Evolutionary conservation across 2,329 filamentous ascomycete genomes (phyloP).

Genomic region (Pyricularia sp.): DNA sequence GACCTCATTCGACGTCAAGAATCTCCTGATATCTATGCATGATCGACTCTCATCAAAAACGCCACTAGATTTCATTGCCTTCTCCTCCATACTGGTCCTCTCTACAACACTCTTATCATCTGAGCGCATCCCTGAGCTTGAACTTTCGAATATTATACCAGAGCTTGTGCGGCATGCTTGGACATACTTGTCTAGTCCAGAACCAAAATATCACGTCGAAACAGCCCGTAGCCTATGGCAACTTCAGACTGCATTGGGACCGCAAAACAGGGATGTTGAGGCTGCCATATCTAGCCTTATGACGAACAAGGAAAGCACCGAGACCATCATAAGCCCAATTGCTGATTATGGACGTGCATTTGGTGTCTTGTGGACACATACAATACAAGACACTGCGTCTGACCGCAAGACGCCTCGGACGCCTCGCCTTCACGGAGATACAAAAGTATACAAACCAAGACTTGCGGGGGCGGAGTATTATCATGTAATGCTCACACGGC

Average conservation of each 20-base stretch:
- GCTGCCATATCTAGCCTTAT: slow-evolving; percentile 66
- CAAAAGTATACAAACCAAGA: slow-evolving; percentile 20
- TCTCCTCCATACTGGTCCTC: slow-evolving; percentile 50
- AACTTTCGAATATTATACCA: slow-evolving; percentile 54
- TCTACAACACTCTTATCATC: slow-evolving; percentile 45
- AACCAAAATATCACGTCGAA: slow-evolving; percentile 92
- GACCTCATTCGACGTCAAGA: slow-evolving; percentile 35
- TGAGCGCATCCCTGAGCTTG: slow-evolving; percentile 39
- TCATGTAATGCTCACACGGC: slow-evolving; percentile 68
- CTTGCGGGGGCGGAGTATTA: slow-evolving; percentile 52
- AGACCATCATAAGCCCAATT: slow-evolving; percentile 34
- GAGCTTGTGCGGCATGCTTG: slow-evolving; percentile 66
- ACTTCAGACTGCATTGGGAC: slow-evolving; percentile 63
- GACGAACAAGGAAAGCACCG: slow-evolving; percentile 40
- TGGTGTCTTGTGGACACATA: slow-evolving; percentile 75
- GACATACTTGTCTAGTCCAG: slow-evolving; percentile 69
- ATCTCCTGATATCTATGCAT: slow-evolving; percentile 41
- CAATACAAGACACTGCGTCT: slow-evolving; percentile 47
- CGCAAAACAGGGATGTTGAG: slow-evolving; percentile 65
- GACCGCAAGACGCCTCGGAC: slow-evolving; percentile 42
- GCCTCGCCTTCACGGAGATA: slow-evolving; percentile 21
- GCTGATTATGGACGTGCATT: slow-evolving; percentile 62
- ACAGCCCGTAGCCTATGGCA: slow-evolving; percentile 80
- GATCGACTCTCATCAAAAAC: slow-evolving; percentile 29
- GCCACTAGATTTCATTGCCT: slow-evolving; percentile 40